These are phyloP conservation scores for Beverwykella pulmonaria DNA, from an alignment of 495 filamentous ascomycete genomes.

Conservation along the genomic window DNA sequence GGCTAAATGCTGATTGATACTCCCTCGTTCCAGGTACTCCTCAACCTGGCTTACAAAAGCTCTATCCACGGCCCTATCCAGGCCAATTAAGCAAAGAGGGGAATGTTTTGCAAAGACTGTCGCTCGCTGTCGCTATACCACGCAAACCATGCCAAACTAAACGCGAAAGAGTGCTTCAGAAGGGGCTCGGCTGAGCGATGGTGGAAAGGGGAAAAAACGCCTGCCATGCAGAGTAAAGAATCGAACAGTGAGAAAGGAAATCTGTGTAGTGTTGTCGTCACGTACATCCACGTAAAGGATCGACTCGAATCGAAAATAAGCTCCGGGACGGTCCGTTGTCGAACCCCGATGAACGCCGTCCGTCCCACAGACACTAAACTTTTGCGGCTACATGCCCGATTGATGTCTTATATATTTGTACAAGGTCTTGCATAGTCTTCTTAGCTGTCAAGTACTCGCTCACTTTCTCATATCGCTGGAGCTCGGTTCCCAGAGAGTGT, in stretches of 20 bases:
- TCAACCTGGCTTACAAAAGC: neutral
- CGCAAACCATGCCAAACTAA: neutral
- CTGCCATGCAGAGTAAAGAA: neutral
- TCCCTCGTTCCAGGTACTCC: neutral
- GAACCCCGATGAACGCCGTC: neutral
- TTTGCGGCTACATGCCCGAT: neutral
- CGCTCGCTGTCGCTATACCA: neutral
- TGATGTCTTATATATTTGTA: conserved; percentile 2
- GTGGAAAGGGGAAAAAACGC: neutral
- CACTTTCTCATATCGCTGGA: conserved; percentile 22
- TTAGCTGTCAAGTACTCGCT: neutral
- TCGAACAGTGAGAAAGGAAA: neutral
- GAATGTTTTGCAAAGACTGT: neutral
- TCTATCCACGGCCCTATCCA: neutral
- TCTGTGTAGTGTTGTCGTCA: neutral
- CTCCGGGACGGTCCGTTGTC: neutral
- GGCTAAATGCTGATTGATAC: neutral
- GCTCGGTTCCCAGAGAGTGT: conserved; percentile 25
- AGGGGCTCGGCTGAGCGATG: neutral
- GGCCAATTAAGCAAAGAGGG: neutral
- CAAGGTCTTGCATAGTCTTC: neutral
- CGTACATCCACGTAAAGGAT: conserved; percentile 10
- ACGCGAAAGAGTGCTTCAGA: neutral
- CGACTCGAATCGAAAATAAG: conserved; percentile 18
- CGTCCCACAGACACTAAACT: neutral